Evolutionary conservation across 805 yeast species (phyloP).

Genomic region (Candida odintsovae): DNA sequence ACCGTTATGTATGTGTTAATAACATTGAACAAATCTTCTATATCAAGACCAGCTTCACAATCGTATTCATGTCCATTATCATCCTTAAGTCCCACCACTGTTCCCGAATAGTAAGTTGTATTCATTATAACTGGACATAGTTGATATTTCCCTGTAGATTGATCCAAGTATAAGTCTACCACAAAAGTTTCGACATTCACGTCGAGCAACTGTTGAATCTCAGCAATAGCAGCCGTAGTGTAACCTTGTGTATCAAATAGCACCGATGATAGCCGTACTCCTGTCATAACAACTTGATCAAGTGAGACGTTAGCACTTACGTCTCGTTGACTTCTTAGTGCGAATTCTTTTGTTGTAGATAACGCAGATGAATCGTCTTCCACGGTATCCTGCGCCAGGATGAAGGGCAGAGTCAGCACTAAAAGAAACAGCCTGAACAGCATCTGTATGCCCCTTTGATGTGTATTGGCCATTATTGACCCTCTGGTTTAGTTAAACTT

Average conservation of each 20-base stretch:
- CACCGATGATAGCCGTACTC: constrained; percentile 31
- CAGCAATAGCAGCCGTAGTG: constrained; percentile 24
- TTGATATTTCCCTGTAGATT: constrained; percentile 42
- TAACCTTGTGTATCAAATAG: constrained; percentile 30
- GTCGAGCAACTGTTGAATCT: constrained; percentile 29
- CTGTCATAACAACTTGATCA: constrained; percentile 33
- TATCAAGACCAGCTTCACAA: constrained; percentile 22
- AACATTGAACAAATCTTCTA: constrained; percentile 23
- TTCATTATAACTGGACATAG: constrained; percentile 45
- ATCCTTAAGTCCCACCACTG: constrained; percentile 8
- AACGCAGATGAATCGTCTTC: constrained; percentile 28
- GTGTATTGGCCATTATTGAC: too few relatives aligned
- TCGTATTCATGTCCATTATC: constrained; percentile 1
- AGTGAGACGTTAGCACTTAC: constrained; percentile 33
- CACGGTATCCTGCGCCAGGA: not conserved
- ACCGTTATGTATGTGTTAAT: constrained; percentile 29
- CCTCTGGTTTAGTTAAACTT: too few relatives aligned
- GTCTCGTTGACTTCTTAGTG: constrained; percentile 43
- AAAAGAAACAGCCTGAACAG: not conserved
- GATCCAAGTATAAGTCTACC: constrained; percentile 54
- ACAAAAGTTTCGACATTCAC: constrained; percentile 42
- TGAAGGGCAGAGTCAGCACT: not conserved
- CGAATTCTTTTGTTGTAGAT: constrained; percentile 27
- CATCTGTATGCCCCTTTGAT: not conserved
- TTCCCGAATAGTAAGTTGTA: constrained; percentile 14